Conservation (phyloP, 345 rosid species). For the Psidium guajava region DNA sequence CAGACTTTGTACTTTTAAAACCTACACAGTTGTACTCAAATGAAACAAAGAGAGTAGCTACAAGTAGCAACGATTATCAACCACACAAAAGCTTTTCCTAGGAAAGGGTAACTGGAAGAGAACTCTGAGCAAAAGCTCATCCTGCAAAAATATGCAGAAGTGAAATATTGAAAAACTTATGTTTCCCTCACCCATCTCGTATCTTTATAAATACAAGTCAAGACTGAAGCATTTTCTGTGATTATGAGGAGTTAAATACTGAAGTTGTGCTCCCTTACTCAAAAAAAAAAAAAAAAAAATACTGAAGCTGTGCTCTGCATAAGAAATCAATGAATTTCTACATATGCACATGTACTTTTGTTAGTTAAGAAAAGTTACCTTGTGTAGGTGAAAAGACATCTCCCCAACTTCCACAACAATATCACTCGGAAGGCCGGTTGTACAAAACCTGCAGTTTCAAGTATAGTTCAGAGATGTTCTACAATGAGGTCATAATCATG, state of each 20-base stretch:
- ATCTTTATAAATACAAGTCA: neutral
- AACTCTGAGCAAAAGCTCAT: neutral
- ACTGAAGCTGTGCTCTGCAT: neutral
- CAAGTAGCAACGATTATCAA: neutral
- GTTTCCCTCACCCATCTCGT: neutral
- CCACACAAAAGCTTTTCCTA: neutral
- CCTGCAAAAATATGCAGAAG: neutral
- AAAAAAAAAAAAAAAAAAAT: neutral
- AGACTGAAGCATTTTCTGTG: neutral
- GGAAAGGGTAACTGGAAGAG: neutral
- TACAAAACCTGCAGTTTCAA: constrained; percentile 67
- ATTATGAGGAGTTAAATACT: neutral
- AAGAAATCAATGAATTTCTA: neutral
- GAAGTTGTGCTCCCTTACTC: neutral
- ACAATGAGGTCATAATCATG: neutral
- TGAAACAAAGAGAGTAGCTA: neutral
- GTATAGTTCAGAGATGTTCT: neutral
- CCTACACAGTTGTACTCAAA: neutral
- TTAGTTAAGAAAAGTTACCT: constrained; percentile 30
- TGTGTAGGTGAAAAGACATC: constrained; percentile 97
- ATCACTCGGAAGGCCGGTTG: constrained; percentile 94
- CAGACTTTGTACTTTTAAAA: neutral
- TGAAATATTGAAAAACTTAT: neutral
- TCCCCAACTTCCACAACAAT: constrained; percentile 81
- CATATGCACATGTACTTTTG: neutral